Evolutionary conservation across 2,329 filamentous ascomycete genomes (phyloP), one percentile per base, ranked within the genome.

Genomic region (Aureobasidium sp.): DNA sequence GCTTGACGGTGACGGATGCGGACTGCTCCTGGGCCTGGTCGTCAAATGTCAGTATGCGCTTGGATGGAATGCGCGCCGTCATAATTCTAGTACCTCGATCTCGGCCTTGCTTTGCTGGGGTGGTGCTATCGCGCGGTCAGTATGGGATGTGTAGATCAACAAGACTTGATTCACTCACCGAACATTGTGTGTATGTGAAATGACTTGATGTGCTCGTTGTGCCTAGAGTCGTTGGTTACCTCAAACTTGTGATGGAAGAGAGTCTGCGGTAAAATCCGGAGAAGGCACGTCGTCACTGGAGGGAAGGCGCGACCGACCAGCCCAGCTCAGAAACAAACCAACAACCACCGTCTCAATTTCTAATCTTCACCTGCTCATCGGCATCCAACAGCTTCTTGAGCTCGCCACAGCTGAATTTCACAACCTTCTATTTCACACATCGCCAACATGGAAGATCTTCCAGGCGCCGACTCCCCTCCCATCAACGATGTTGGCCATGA

Each of bases 31-130:
- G 81, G 70, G 80, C 67, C 67, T 70, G 47, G 10, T 21, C 6
- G 55, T 37, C 59, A 2, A 15, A 25, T 8, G n/a, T 59, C 29
- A 59, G 55, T 59, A 59, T 59, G 44, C 55, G 55, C 42, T 30
- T 39, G 42, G 1, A 37, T 11, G 34, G 5, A 4, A 3, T 32
- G 21, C 5, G 10, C 48, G 53, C 39, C 41, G 53, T 11, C 8
- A 34, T 48, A 6, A 30, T 48, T 21, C 16, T 0, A 37, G 34
- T 47, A 69, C 79, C 71, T 81, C 81, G 72, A 92, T 82, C 81
- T 92, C 88, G 74, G 87, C 85, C 63, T 83, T 78, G 63, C 85
- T 85, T 69, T 85, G 82, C 73, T 85, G 86, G 72, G 87, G 87
- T 76, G 89, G 85, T 79, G 85, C 85, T 88, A 8, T 39, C 4